A percentile compares a stretch with the other conserved stretches of the same genome.
Evolutionary conservation across 2,329 filamentous ascomycete species (phyloP).

Genomic region (Phialocephala subalpina): DNA sequence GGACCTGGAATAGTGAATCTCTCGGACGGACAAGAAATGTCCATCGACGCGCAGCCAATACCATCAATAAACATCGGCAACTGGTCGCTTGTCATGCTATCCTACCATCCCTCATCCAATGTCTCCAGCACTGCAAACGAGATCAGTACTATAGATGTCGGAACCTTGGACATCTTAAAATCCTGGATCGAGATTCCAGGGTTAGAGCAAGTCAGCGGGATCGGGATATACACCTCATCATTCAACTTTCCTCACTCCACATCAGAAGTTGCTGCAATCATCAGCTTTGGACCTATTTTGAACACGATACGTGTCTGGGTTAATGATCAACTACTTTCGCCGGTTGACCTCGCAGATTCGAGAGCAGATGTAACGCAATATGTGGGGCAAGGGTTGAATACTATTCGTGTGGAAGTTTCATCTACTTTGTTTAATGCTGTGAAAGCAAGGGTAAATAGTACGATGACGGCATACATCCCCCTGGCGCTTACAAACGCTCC

Average conservation of each 20-base stretch:
- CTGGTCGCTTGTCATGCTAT: constrained; percentile 2
- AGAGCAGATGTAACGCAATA: constrained; percentile 5
- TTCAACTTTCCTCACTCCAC: background rate
- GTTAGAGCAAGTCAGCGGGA: background rate
- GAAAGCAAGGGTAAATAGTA: constrained; percentile 2
- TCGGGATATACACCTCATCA: constrained; percentile 7
- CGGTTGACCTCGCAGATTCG: constrained; percentile 1
- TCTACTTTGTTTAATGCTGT: constrained; percentile 8
- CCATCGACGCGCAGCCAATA: constrained; percentile 2
- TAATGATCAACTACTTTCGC: constrained; percentile 1
- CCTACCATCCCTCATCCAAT: background rate
- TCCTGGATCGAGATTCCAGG: constrained; percentile 4
- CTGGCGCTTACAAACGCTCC: background rate
- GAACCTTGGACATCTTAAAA: constrained; percentile 1
- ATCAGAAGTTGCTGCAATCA: constrained; percentile 1
- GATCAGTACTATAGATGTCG: background rate
- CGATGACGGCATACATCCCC: background rate
- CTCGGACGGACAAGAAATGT: background rate
- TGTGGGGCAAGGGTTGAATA: background rate
- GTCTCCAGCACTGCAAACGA: background rate
- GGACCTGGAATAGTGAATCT: background rate
- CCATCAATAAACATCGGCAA: constrained; percentile 5
- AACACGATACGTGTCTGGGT: constrained; percentile 8
- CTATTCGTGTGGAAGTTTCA: constrained; percentile 4
- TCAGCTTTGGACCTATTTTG: constrained; percentile 5